A percentile compares a stretch with the other conserved stretches of the same genome.
Evolutionary conservation across 306 rosid genomes (phyloP).

Genomic region (Ammopiptanthus mongolicus): DNA sequence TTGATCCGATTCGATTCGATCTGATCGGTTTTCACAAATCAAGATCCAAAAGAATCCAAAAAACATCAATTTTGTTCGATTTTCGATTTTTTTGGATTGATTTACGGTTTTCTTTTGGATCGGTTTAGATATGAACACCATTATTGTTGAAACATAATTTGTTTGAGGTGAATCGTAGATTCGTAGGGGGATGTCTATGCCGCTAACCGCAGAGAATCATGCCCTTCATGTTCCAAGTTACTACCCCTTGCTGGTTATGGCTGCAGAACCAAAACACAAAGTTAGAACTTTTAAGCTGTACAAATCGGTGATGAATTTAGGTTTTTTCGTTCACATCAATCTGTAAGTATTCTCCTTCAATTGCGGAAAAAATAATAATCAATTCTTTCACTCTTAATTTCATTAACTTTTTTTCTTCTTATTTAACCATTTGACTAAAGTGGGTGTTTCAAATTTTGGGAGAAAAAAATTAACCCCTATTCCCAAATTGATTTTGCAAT

Average conservation of each 20-base stretch:
- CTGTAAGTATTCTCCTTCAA: constrained; percentile 31
- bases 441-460: neutral
- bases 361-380: neutral
- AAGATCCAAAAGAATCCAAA: too few relatives aligned
- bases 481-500: neutral
- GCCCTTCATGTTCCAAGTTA: neutral
- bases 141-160: too few relatives aligned
- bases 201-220: neutral
- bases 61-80: too few relatives aligned
- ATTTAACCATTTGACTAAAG: neutral
- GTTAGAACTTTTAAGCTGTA: neutral
- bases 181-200: too few relatives aligned
- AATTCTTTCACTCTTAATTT: neutral
- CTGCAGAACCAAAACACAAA: neutral
- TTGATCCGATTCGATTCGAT: too few relatives aligned
- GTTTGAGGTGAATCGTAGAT: too few relatives aligned
- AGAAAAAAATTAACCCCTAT: neutral
- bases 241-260: neutral
- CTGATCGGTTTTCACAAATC: too few relatives aligned
- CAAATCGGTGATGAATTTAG: constrained; percentile 26
- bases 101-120: too few relatives aligned
- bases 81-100: too few relatives aligned
- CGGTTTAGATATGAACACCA: too few relatives aligned
- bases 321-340: constrained; percentile 22
- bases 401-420: neutral